A percentile compares a stretch with the other conserved stretches of the same genome.
phyloP scores from a whole-genome alignment of 257 asterid species.

The Gardenia jasminoides region DNA sequence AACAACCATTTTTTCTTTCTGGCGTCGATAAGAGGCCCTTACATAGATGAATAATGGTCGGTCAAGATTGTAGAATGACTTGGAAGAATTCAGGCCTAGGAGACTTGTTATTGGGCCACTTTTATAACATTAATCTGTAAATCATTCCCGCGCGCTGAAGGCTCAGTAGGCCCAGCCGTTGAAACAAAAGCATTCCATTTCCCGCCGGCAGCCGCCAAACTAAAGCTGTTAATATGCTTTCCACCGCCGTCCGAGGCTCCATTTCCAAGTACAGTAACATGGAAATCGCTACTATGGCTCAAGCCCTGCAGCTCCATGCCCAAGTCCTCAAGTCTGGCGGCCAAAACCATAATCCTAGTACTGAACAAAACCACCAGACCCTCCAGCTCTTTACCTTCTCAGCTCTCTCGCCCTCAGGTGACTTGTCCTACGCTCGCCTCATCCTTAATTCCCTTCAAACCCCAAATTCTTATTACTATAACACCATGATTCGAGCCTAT shows the following conservation, averaged over 20 bases:
- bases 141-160: background rate
- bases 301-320: slow-evolving; percentile 37
- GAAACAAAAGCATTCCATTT: background rate
- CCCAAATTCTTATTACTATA: slow-evolving; percentile 29
- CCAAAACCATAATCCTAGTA: background rate
- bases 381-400: slow-evolving; percentile 34
- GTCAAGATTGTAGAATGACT: too few species aligned
- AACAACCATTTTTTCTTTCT: too few species aligned
- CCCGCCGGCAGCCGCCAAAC: background rate
- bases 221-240: background rate
- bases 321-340: slow-evolving; percentile 24
- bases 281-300: slow-evolving; percentile 28
- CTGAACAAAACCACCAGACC: background rate
- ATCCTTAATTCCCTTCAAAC: slow-evolving; percentile 20
- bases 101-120: background rate
- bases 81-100: background rate
- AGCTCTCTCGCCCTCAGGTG: slow-evolving; percentile 33
- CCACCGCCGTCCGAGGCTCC: background rate
- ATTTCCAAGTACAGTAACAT: background rate
- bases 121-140: background rate
- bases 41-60: background rate
- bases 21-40: too few species aligned
- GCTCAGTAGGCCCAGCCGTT: background rate
- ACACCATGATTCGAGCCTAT: slow-evolving; percentile 33
- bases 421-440: slow-evolving; percentile 27